These are phyloP conservation scores for Arabis alpina DNA, from an alignment of 345 rosid species.

Conservation along the genomic window DNA sequence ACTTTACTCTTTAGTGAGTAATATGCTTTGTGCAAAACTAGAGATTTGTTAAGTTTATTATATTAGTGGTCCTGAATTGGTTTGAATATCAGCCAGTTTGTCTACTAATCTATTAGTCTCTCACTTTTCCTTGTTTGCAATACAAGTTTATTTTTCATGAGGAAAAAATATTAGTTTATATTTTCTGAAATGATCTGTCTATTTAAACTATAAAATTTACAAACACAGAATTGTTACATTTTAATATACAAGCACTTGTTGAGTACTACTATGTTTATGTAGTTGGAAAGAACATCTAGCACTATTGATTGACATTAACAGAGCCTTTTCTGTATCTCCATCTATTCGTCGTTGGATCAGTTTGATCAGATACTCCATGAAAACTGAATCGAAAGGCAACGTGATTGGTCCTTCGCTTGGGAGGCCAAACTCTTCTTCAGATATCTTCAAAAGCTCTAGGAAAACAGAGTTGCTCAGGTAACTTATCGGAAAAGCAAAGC, in stretches of 20 bases:
- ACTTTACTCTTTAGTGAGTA: too few species aligned
- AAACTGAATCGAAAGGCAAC: slow-evolving; percentile 33
- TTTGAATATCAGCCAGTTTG: too few species aligned
- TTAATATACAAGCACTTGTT: slow-evolving; percentile 8
- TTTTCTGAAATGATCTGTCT: too few species aligned
- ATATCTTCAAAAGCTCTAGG: slow-evolving; percentile 42
- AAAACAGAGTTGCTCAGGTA: slow-evolving; percentile 3
- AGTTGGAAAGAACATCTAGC: slow-evolving; percentile 6
- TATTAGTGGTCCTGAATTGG: too few species aligned
- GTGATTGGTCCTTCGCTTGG: slow-evolving; percentile 39
- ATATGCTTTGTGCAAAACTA: too few species aligned
- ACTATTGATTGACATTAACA: slow-evolving; percentile 18
- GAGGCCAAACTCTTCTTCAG: slow-evolving; percentile 44
- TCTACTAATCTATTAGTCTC: neutral
- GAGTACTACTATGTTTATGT: neutral
- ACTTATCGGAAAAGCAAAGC: too few species aligned
- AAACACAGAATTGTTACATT: neutral
- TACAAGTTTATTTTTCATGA: too few species aligned
- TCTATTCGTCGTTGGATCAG: slow-evolving; percentile 5
- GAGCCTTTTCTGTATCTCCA: slow-evolving; percentile 23
- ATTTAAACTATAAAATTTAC: neutral
- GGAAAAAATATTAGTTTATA: too few species aligned
- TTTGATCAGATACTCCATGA: slow-evolving; percentile 33
- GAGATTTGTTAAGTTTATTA: too few species aligned
- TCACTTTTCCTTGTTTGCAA: neutral